Evolutionary conservation across 257 asterid genomes (phyloP).

Genomic region (Cordia subcordata): DNA sequence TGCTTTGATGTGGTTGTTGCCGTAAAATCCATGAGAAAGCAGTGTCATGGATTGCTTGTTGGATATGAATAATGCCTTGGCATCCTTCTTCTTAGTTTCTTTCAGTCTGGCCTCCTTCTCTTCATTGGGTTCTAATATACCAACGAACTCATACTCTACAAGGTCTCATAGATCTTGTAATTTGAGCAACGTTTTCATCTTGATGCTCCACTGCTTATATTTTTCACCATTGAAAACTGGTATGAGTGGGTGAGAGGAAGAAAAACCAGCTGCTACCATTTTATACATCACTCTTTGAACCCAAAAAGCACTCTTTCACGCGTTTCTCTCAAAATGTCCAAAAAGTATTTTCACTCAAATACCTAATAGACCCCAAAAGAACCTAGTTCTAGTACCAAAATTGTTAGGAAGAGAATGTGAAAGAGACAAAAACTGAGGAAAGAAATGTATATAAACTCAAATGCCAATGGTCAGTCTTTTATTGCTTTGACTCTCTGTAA

Average conservation of each 20-base stretch:
- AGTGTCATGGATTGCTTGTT: neutral
- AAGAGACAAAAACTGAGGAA: too few relatives aligned
- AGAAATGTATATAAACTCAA: too few relatives aligned
- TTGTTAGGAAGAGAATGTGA: too few relatives aligned
- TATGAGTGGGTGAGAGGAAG: constrained; percentile 5
- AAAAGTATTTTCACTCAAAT: too few relatives aligned
- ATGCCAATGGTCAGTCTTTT: too few relatives aligned
- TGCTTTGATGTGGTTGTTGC: neutral
- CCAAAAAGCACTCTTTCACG: too few relatives aligned
- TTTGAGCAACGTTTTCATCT: constrained; percentile 6
- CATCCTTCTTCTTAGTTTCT: constrained; percentile 1
- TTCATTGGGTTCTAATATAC: neutral
- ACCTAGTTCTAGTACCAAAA: too few relatives aligned
- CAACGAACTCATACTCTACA: constrained; percentile 1
- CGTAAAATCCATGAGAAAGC: neutral
- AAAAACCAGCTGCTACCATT: too few relatives aligned
- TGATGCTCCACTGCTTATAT: constrained; percentile 12
- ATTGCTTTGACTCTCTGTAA: too few relatives aligned
- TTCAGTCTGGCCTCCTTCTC: neutral
- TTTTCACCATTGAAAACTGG: constrained; percentile 2
- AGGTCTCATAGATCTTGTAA: constrained; percentile 7
- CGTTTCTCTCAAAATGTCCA: too few relatives aligned
- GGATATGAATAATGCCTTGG: constrained; percentile 8
- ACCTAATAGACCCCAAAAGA: too few relatives aligned
- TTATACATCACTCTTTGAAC: too few relatives aligned